Base-by-base conservation (phyloP, 176 grass and related monocot species). In the Zea luxurians region DNA sequence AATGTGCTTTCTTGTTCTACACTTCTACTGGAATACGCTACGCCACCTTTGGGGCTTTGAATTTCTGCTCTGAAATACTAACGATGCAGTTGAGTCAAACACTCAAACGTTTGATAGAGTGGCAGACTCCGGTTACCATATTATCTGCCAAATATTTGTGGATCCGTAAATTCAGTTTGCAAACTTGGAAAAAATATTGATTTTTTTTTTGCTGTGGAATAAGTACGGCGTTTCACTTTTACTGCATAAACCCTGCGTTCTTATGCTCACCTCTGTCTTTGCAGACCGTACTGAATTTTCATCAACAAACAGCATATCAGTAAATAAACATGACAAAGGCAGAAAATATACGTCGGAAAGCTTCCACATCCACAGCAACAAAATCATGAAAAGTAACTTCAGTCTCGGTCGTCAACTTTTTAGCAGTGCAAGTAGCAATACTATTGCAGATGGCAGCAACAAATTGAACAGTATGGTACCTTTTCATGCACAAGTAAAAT, bases 401-500 rank as follows among this genome's bases (percentile, higher is more conserved):
- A 16, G 68, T 88, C 6, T 49, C 4, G 59, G 54, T 27, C 34
- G 80, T 47, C n/a, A 50, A 16, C 16, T 46, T 36, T 35, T 71
- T 57, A 34, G 18, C 55, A 15, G 16, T 60, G 13, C n/a, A 68
- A 61, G 38, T 48, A 43, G 18, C 57, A 38, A 62, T 75, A 47
- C 11, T 16, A 16, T 35, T 61, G 8, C 57, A 55, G 42, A 4
- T 76, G 2, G 64, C 43, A 42, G 61, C 66, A 77, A 71, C 45
- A 60, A 13, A 68, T 8, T 37, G 27, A 55, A 74, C 44, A 62
- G 10, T 76, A 58, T n/a, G 64, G 17, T 70, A 37, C 55, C 4
- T 72, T 62, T 83, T 47, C 60, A 45, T 27, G 13, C 43, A 70
- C 5, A 77, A 17, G 15, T 45, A 70, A 66, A 71, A 55, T 15